Evolutionary conservation across 2,329 filamentous ascomycete species (phyloP).

Genomic region (Fusarium sp.): DNA sequence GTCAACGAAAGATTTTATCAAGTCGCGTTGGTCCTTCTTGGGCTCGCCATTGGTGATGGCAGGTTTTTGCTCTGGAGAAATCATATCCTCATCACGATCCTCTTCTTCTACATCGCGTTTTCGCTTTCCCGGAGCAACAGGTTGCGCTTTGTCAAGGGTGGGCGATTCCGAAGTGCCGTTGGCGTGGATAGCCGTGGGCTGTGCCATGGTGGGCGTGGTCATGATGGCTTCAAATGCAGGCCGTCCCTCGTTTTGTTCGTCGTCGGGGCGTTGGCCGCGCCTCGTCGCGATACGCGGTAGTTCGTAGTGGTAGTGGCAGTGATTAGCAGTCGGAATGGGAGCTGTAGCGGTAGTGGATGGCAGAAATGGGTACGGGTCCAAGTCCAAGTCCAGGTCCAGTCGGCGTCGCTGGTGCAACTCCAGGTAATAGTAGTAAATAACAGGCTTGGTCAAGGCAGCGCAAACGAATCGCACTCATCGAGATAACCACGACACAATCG

Average conservation of each 20-base stretch:
- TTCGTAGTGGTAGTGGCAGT: constrained; percentile 52
- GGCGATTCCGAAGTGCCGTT: constrained; percentile 59
- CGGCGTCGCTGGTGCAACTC: constrained; percentile 58
- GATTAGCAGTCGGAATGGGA: constrained; percentile 45
- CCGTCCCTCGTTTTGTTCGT: constrained; percentile 31
- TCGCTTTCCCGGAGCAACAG: constrained; percentile 63
- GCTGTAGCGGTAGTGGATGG: constrained; percentile 54
- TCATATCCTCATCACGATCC: constrained; percentile 52
- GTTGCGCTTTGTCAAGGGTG: constrained; percentile 50
- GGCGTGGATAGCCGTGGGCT: constrained; percentile 55
- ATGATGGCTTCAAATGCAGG: constrained; percentile 43
- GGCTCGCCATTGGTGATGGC: constrained; percentile 44
- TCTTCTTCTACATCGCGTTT: constrained; percentile 67
- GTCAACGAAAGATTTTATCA: constrained; percentile 56
- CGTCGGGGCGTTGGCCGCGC: constrained; percentile 52
- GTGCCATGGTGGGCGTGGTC: constrained; percentile 56
- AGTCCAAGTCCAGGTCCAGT: constrained; percentile 20
- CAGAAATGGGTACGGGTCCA: constrained; percentile 42
- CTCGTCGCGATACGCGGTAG: constrained; percentile 59
- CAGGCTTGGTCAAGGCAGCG: constrained; percentile 54
- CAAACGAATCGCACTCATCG: constrained; percentile 51
- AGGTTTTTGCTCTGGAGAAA: constrained; percentile 47
- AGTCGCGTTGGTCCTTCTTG: constrained; percentile 51
- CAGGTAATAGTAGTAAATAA: constrained; percentile 44
- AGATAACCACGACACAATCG: constrained; percentile 51